Evolutionary conservation across 169 alveolate species (phyloP).

Genomic region (Eimeria sp.): DNA sequence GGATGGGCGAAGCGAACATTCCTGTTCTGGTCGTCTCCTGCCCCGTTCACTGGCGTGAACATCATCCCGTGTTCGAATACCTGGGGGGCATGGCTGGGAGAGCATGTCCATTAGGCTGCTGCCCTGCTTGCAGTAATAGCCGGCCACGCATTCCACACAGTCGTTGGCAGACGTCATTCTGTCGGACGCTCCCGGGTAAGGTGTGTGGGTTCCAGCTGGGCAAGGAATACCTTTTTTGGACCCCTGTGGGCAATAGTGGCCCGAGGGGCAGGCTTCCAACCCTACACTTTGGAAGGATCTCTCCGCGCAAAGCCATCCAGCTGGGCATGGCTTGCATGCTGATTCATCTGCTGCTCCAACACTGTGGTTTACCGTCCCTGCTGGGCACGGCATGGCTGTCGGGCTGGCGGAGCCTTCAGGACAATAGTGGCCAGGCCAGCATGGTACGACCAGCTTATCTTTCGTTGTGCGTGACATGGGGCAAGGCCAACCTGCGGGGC

Average conservation of each 20-base stretch:
- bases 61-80: neutral
- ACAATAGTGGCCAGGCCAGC: constrained; percentile 75
- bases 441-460: constrained; percentile 33
- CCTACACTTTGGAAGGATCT: constrained; percentile 65
- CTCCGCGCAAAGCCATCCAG: constrained; percentile 66
- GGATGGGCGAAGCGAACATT: neutral
- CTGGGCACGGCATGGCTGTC: constrained; percentile 62
- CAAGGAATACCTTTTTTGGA: constrained; percentile 51
- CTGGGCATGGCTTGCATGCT: constrained; percentile 71
- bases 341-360: neutral
- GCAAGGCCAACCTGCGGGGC: constrained; percentile 74
- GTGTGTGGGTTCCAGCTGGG: constrained; percentile 87
- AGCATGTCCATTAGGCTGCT: constrained; percentile 49
- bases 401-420: constrained; percentile 75
- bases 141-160: constrained; percentile 35
- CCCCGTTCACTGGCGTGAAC: neutral
- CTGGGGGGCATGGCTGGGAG: constrained; percentile 64
- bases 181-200: constrained; percentile 63
- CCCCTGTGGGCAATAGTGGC: constrained; percentile 80
- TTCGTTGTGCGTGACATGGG: constrained; percentile 53
- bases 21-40: neutral
- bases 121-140: constrained; percentile 53
- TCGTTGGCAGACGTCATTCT: constrained; percentile 41
- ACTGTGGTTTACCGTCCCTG: constrained; percentile 62
- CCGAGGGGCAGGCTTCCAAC: constrained; percentile 78